Percentiles rank a stretch among this genome's conserved stretches.
Evolutionary conservation across 495 filamentous ascomycete species (phyloP).

Genomic region (Aeminium ludgeri): DNA sequence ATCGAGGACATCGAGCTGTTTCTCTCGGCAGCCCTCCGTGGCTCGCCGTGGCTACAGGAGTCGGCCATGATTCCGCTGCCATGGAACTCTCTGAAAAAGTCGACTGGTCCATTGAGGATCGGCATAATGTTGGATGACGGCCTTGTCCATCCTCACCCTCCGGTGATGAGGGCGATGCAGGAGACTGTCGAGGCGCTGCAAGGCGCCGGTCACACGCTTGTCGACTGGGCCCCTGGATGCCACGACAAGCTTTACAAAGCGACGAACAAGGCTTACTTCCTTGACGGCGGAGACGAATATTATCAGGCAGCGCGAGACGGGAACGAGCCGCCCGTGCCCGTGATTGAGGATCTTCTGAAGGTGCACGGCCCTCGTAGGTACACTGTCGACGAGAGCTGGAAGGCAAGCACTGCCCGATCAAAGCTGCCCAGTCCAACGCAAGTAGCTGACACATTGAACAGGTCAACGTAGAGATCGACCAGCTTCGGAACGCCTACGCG

Average conservation of each 20-base stretch:
- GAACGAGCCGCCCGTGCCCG: background rate
- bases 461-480: no score
- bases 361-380: no score
- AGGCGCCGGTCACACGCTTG: conserved; percentile 32
- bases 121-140: conserved; percentile 55
- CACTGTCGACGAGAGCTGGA: no score
- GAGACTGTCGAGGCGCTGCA: conserved; percentile 36
- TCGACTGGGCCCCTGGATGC: conserved; percentile 38
- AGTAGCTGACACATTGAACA: no score
- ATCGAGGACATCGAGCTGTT: conserved; percentile 49
- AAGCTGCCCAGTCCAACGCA: no score
- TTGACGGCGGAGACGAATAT: background rate
- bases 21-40: conserved; percentile 26
- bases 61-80: conserved; percentile 4
- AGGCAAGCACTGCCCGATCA: no score
- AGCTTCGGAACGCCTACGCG: background rate
- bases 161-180: conserved; percentile 41
- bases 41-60: conserved; percentile 7
- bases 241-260: background rate
- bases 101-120: conserved; percentile 20
- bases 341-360: background rate
- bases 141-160: conserved; percentile 51
- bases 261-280: background rate
- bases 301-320: background rate
- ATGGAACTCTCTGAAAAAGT: conserved; percentile 3